phyloP scores from a whole-genome alignment of 208 protist species.

The Trypanosoma platydactyli region DNA sequence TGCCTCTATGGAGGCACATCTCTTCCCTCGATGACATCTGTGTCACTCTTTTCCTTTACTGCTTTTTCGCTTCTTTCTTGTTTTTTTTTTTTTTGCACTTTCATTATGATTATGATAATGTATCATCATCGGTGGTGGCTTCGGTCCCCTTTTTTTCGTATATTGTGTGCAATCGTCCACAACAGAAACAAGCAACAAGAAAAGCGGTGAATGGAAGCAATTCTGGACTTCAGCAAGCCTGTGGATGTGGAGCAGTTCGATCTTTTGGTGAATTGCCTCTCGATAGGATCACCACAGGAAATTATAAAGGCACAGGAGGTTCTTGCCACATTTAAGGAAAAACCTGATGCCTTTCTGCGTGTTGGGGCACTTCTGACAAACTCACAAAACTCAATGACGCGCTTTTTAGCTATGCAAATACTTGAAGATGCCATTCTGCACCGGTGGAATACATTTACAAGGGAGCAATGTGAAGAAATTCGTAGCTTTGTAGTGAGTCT shows the following conservation, averaged over 20 bases:
- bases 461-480: slow-evolving; percentile 91
- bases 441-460: slow-evolving; percentile 95
- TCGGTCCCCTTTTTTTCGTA: slow-evolving; percentile 15
- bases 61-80: too few species aligned
- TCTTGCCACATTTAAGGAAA: slow-evolving; percentile 89
- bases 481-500: slow-evolving; percentile 95
- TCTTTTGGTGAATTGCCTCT: slow-evolving; percentile 54
- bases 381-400: slow-evolving; percentile 68
- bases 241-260: slow-evolving; percentile 78
- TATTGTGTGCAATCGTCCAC: not conserved
- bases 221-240: slow-evolving; percentile 72
- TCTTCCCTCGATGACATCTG: too few species aligned
- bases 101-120: too few species aligned
- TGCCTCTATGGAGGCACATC: too few species aligned
- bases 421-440: slow-evolving; percentile 93
- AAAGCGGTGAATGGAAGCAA: slow-evolving; percentile 45
- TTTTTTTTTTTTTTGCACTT: too few species aligned
- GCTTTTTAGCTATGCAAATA: slow-evolving; percentile 93
- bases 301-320: slow-evolving; percentile 85
- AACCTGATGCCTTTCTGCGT: slow-evolving; percentile 90
- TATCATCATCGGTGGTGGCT: too few species aligned
- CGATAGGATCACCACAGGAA: slow-evolving; percentile 41
- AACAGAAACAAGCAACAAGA: slow-evolving; percentile 4
- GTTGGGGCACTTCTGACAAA: slow-evolving; percentile 92
- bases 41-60: too few species aligned